A percentile compares a stretch with the other conserved stretches of the same genome.
Conservation (phyloP, 306 rosid species). For the Crotalaria pallida region DNA sequence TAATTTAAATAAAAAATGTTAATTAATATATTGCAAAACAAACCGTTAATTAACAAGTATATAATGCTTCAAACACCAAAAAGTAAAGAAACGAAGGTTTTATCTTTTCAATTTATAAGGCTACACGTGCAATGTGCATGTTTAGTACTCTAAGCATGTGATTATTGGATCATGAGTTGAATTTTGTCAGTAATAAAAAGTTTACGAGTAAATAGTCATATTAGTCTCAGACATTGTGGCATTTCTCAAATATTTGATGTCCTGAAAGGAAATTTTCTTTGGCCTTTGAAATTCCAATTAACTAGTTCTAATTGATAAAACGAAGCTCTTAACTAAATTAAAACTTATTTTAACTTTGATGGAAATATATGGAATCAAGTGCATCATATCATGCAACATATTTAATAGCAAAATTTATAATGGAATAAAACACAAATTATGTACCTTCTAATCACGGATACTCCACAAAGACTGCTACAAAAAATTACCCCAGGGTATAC, state of each 20-base stretch:
- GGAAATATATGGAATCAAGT: background rate
- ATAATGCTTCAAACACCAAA: background rate
- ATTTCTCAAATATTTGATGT: background rate
- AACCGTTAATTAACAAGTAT: background rate
- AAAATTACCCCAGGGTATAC: conserved; percentile 80
- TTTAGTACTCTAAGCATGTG: too few relatives aligned
- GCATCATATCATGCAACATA: background rate
- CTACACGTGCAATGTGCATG: background rate
- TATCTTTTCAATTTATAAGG: background rate
- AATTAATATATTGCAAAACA: too few relatives aligned
- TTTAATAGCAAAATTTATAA: background rate
- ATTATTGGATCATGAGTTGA: too few relatives aligned
- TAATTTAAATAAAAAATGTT: background rate
- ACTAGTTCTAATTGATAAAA: background rate
- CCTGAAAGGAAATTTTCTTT: background rate
- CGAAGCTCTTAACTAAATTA: background rate
- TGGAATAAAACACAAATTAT: background rate
- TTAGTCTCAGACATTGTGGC: too few relatives aligned
- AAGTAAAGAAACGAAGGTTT: background rate
- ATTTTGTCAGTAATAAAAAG: too few relatives aligned
- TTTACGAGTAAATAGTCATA: too few relatives aligned
- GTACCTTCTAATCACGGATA: conserved; percentile 81
- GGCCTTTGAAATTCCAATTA: background rate
- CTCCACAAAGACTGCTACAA: conserved; percentile 80
- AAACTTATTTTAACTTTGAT: background rate